Evolutionary conservation across 345 rosid genomes (phyloP).

Genomic region (Aethionema arabicum): DNA sequence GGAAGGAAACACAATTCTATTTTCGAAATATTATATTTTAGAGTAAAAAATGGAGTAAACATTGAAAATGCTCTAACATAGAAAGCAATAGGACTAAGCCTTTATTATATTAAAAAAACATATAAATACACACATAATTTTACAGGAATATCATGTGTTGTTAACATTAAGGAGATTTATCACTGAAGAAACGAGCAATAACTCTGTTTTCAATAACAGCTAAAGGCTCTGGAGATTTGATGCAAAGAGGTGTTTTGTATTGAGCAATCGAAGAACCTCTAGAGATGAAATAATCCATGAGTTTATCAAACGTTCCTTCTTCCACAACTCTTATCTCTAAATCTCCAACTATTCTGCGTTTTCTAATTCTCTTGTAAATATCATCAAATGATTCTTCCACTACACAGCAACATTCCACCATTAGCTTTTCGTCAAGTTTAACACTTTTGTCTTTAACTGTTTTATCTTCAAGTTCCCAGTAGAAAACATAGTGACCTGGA

Average conservation of each 20-base stretch:
- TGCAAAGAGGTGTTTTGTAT: constrained; percentile 63
- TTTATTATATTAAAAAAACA: too few species aligned
- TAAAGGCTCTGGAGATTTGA: constrained; percentile 41
- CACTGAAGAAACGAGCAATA: neutral
- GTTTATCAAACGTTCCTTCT: constrained; percentile 53
- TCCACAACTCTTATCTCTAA: constrained; percentile 58
- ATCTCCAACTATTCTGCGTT: constrained; percentile 46
- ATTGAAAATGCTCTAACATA: too few species aligned
- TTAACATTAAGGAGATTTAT: neutral
- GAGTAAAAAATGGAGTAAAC: too few species aligned
- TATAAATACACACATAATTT: too few species aligned
- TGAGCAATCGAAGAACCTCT: constrained; percentile 62
- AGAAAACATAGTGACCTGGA: constrained; percentile 15
- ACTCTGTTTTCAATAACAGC: neutral
- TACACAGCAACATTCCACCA: constrained; percentile 55
- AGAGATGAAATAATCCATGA: constrained; percentile 57
- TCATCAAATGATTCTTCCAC: constrained; percentile 58
- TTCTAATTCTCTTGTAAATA: constrained; percentile 50
- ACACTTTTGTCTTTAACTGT: constrained; percentile 12
- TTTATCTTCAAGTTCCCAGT: constrained; percentile 52
- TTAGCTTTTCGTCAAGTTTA: constrained; percentile 36
- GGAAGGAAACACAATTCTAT: too few species aligned
- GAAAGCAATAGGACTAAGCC: too few species aligned
- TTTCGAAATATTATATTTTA: too few species aligned
- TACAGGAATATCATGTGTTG: too few species aligned